These are phyloP conservation scores for Diplosphaera chodatii DNA, from an alignment of 139 green algal species.

Conservation along the genomic window DNA sequence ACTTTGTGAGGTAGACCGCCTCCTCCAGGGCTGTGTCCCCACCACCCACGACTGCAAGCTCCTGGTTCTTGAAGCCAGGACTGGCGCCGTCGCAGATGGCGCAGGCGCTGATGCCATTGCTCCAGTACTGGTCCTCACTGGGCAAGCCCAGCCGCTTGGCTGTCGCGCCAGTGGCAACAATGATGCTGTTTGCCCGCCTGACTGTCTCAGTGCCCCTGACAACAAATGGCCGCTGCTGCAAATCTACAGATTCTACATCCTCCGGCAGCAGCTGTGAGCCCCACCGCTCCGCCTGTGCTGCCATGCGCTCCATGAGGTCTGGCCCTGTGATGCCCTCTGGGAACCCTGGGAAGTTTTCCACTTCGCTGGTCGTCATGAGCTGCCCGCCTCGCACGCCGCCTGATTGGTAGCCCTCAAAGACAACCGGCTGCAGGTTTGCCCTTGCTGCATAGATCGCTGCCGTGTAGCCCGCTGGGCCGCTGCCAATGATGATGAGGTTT, in stretches of 20 bases:
- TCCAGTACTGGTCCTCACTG: slow-evolving; percentile 86
- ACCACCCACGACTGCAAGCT: slow-evolving; percentile 93
- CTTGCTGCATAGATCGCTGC: slow-evolving; percentile 88
- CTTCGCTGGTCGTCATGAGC: slow-evolving; percentile 95
- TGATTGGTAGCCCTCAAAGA: slow-evolving; percentile 82
- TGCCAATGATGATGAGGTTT: slow-evolving; percentile 83
- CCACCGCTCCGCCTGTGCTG: slow-evolving; percentile 90
- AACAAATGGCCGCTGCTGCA: slow-evolving; percentile 67
- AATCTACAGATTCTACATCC: slow-evolving; percentile 89
- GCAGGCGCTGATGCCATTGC: slow-evolving; percentile 89
- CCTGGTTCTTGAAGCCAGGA: slow-evolving; percentile 71
- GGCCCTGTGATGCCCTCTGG: slow-evolving; percentile 94
- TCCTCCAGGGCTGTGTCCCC: slow-evolving; percentile 95
- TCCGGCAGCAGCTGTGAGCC: slow-evolving; percentile 84
- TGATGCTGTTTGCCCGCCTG: slow-evolving; percentile 67
- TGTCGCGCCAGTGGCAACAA: slow-evolving; percentile 94
- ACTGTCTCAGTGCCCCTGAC: slow-evolving; percentile 62
- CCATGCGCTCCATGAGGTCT: slow-evolving; percentile 97
- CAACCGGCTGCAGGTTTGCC: slow-evolving; percentile 85
- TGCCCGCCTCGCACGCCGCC: slow-evolving; percentile 87
- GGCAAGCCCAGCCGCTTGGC: slow-evolving; percentile 83
- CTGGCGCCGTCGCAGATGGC: slow-evolving; percentile 94
- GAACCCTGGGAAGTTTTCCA: slow-evolving; percentile 90
- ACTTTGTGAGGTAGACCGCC: slow-evolving; percentile 98
- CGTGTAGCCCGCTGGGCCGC: slow-evolving; percentile 82